Base-by-base conservation (phyloP, 441 rosid genomes). In the Pelargonium australe region DNA sequence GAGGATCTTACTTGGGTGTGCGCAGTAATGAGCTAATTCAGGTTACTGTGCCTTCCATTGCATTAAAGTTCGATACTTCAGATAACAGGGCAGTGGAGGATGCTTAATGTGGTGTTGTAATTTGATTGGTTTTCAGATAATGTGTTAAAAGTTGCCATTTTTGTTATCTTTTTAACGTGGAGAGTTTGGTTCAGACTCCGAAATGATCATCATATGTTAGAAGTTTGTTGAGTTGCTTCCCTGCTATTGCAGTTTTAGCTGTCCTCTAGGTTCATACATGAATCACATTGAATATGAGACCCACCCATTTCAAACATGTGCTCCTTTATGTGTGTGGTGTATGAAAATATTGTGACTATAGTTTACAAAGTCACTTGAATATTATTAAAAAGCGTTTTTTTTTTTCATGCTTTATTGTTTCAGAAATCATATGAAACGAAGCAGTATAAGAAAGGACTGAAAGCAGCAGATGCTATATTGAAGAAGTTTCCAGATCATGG, bases 371-470 rank as follows among this genome's bases (percentile, higher is more conserved):
- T 14, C 63, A 60, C 34, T 60, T 60, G n/a, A 11, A 3, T 40
- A 44, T 41, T 11, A 49, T 20, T 53, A 12, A 45, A 2, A 8
- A 41, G 45, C 5, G 0, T 25, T 25, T 4, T 1, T 8, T 7
- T 41, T 8, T 41, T 41, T 41, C 45, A 8, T 41, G 45, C 45
- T 41, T 60, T 23, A 13, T 60, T 73, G 64, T 73, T 64, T 85
- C 87, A 96, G 99, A 96, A 92, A 92, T 96, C 99, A 40, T 96
- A 92, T 80, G 99, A 96, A 82, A 91, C 92, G 25, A 96, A 96
- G 73, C 98, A 92, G 81, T 96, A 96, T 80, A 96, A 96, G 88
- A 96, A 91, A 83, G 99, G 98, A 47, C 73, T 96, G 77, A 96
- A 91, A 86, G 95, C 99, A 16, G 99, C 99, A 20, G 99, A 96